Evolutionary conservation across 305 asterid species (phyloP).

Genomic region (Ajuga reptans): DNA sequence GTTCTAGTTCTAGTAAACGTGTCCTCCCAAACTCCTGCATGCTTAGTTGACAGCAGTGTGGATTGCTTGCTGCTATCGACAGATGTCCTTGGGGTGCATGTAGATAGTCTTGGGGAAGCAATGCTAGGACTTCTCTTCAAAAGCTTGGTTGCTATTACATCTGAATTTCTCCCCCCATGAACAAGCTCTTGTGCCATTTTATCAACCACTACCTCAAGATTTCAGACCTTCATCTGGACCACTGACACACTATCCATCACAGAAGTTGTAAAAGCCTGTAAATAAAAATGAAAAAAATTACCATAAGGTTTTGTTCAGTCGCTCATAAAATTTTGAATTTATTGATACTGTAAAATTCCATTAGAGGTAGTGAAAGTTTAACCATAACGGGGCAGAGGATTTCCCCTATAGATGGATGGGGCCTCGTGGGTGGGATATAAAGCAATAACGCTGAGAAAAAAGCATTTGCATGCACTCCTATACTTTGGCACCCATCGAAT

Average conservation of each 20-base stretch:
- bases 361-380: background rate
- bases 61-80: slow-evolving; percentile 50
- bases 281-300: background rate
- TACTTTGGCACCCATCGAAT: background rate
- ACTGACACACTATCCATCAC: slow-evolving; percentile 66
- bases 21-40: slow-evolving; percentile 44
- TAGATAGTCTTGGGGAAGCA: slow-evolving; percentile 68
- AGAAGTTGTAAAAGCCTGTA: slow-evolving; percentile 62
- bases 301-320: background rate
- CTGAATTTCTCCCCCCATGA: slow-evolving; percentile 48
- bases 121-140: slow-evolving; percentile 48
- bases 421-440: background rate
- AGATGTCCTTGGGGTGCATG: slow-evolving; percentile 75
- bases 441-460: background rate
- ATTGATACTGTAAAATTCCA: background rate
- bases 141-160: slow-evolving; percentile 38
- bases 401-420: background rate
- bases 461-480: background rate
- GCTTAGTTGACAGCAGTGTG: slow-evolving; percentile 37
- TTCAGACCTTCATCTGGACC: slow-evolving; percentile 73
- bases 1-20: slow-evolving; percentile 44
- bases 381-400: background rate
- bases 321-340: background rate
- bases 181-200: slow-evolving; percentile 59
- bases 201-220: slow-evolving; percentile 67